phyloP scores from a whole-genome alignment of 306 rosid species.

The Morella rubra region DNA sequence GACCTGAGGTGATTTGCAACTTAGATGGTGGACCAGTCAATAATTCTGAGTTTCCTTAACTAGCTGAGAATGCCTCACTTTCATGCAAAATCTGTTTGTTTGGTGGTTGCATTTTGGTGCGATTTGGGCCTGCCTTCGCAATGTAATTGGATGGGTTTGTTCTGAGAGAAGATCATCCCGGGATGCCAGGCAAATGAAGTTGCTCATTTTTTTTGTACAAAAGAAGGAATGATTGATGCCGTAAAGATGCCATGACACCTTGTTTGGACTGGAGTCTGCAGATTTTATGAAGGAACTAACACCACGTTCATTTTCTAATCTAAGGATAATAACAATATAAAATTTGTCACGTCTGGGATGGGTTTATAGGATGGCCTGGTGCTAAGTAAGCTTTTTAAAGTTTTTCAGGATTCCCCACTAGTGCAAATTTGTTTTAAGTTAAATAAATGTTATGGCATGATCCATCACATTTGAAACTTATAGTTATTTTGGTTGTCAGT shows the following conservation, averaged over 20 bases:
- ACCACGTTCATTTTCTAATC: neutral
- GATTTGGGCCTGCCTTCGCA: neutral
- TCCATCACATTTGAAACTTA: neutral
- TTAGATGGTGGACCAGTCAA: neutral
- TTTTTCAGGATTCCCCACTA: neutral
- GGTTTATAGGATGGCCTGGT: neutral
- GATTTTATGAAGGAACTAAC: neutral
- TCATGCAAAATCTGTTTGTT: neutral
- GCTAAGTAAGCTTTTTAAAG: neutral
- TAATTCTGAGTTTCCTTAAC: neutral
- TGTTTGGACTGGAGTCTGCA: neutral
- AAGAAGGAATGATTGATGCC: neutral
- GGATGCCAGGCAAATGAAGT: neutral
- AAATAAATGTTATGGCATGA: neutral
- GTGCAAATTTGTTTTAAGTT: neutral
- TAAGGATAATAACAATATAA: no score
- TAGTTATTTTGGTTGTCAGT: slow-evolving; percentile 41
- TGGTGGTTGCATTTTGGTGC: neutral
- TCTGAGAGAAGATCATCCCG: neutral
- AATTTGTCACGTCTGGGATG: neutral
- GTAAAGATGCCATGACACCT: neutral
- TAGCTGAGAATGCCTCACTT: neutral
- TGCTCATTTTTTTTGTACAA: neutral
- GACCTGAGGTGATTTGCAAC: neutral
- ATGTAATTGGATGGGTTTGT: neutral